These are phyloP conservation scores for Stenogyne calaminthoides DNA, from an alignment of 305 asterid genomes.

Conservation along the genomic window DNA sequence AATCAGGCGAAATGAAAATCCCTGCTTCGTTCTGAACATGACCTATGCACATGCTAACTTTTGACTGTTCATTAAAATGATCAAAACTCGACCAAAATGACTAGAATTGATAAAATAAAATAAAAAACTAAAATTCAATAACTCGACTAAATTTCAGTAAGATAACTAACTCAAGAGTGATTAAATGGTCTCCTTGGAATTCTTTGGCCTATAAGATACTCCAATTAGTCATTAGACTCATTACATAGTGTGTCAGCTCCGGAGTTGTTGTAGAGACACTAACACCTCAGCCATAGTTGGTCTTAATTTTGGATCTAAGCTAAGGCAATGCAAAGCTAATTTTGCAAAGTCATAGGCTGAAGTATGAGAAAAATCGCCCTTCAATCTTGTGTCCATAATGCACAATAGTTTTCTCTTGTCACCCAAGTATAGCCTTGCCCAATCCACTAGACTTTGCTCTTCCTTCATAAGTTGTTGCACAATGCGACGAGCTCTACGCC, in stretches of 20 bases:
- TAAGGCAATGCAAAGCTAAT: constrained; percentile 33
- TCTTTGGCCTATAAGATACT: too few relatives aligned
- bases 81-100: too few relatives aligned
- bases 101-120: too few relatives aligned
- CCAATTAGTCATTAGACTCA: too few relatives aligned
- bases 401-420: constrained; percentile 40
- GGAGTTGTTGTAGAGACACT: constrained; percentile 21
- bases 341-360: constrained; percentile 11
- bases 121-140: too few relatives aligned
- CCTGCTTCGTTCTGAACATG: too few relatives aligned
- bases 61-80: too few relatives aligned
- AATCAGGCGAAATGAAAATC: too few relatives aligned
- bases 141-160: too few relatives aligned
- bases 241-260: background rate
- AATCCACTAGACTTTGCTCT: constrained; percentile 43
- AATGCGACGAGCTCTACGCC: constrained; percentile 31
- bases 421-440: constrained; percentile 52
- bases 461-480: constrained; percentile 1
- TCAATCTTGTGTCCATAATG: constrained; percentile 38
- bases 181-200: too few relatives aligned
- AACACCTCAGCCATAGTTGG: constrained; percentile 34
- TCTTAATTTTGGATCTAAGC: constrained; percentile 4
- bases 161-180: too few relatives aligned
- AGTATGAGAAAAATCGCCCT: constrained; percentile 20
- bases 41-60: too few relatives aligned